A percentile compares a stretch with the other conserved stretches of the same genome.
phyloP scores from a whole-genome alignment of 208 protist species.

The Wallacemonas sp. region DNA sequence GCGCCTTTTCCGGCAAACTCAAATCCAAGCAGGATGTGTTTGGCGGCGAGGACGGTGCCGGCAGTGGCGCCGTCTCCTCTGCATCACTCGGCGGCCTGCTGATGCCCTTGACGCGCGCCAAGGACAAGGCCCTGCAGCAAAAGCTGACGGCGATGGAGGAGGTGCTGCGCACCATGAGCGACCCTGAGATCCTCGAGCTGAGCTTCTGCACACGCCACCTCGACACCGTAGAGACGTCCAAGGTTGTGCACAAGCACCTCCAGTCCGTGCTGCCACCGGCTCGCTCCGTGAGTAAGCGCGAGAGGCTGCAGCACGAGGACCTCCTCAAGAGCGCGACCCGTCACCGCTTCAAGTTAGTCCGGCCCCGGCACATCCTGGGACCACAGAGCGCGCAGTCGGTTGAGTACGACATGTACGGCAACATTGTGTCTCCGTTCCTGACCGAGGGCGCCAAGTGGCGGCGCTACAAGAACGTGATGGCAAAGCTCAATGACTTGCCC shows the following conservation, averaged over 20 bases:
- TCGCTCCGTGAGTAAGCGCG: not conserved
- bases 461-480: conserved; percentile 59
- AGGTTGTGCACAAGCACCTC: conserved; percentile 24
- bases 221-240: conserved; percentile 27
- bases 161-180: conserved; percentile 55
- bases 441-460: conserved; percentile 75
- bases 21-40: conserved; percentile 24
- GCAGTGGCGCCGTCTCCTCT: not conserved
- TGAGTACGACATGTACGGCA: conserved; percentile 85
- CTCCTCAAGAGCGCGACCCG: conserved; percentile 23
- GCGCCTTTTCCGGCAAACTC: conserved; percentile 72
- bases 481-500: conserved; percentile 58
- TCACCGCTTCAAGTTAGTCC: conserved; percentile 60
- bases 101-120: conserved; percentile 43
- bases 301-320: conserved; percentile 7
- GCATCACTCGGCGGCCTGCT: conserved; percentile 26
- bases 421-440: conserved; percentile 68
- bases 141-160: conserved; percentile 50
- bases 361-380: conserved; percentile 48
- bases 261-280: not conserved
- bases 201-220: conserved; percentile 64
- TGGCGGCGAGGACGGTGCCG: too few relatives aligned
- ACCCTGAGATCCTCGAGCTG: conserved; percentile 69
- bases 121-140: conserved; percentile 51
- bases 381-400: conserved; percentile 41